These are phyloP conservation scores for Lactarius hengduanensis DNA, from an alignment of 768 basidiomycete genomes.

Conservation along the genomic window DNA sequence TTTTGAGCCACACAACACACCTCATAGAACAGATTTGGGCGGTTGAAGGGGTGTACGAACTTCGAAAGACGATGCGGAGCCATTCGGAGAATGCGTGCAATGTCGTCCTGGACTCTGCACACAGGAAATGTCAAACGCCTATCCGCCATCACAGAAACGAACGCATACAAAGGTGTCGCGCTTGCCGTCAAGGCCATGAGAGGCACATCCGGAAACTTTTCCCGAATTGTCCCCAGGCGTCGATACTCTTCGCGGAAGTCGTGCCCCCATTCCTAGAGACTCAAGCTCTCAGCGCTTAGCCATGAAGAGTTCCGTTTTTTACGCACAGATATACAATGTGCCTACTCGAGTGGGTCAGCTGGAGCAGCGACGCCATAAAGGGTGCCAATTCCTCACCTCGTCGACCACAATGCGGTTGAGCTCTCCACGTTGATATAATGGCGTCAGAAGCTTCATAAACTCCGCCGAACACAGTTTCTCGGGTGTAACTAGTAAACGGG, in stretches of 20 bases:
- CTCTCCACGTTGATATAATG: slow-evolving; percentile 51
- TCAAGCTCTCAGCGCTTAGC: not conserved
- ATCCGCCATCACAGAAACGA: not conserved
- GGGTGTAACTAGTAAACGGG: slow-evolving; percentile 57
- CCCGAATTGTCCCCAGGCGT: slow-evolving; percentile 66
- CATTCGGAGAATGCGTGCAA: slow-evolving; percentile 65
- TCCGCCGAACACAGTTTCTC: slow-evolving; percentile 63
- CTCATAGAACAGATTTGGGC: slow-evolving; percentile 79
- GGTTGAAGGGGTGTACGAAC: slow-evolving; percentile 78
- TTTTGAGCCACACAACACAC: slow-evolving; percentile 36
- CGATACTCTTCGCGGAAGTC: slow-evolving; percentile 77
- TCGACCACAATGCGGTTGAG: slow-evolving; percentile 78
- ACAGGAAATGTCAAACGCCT: slow-evolving; percentile 7
- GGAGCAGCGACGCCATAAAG: not conserved
- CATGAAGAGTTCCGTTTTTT: not conserved
- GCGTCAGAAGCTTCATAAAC: slow-evolving; percentile 50
- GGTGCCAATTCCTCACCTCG: slow-evolving; percentile 49
- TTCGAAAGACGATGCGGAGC: slow-evolving; percentile 52
- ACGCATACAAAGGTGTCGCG: slow-evolving; percentile 62
- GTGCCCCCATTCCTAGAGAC: slow-evolving; percentile 78
- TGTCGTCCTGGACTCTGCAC: slow-evolving; percentile 71
- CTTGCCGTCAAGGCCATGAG: slow-evolving; percentile 89
- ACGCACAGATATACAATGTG: slow-evolving; percentile 78
- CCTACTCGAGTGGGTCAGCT: slow-evolving; percentile 41
- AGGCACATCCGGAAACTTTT: slow-evolving; percentile 63